Conservation (phyloP, 2,329 filamentous ascomycete genomes). For the Sporothrix euskadiensis region DNA sequence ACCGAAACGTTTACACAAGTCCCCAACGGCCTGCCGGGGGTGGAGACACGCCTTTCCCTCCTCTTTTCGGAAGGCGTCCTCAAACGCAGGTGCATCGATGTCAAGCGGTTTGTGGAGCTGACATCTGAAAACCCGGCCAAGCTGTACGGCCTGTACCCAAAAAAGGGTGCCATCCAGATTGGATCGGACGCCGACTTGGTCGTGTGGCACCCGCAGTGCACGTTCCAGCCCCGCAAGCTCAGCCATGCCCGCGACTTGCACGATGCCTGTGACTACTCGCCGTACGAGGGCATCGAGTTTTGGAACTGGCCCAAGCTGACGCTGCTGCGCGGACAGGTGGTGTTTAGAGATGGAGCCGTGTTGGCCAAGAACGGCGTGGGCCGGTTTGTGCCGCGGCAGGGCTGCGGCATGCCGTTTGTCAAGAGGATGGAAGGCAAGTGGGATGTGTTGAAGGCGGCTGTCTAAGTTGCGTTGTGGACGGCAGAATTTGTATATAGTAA, state of each 20-base stretch:
- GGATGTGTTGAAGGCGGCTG: constrained; percentile 25
- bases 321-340: constrained; percentile 56
- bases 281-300: constrained; percentile 57
- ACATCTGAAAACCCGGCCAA: constrained; percentile 57
- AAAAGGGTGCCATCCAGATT: constrained; percentile 52
- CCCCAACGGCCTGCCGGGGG: constrained; percentile 57
- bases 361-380: constrained; percentile 52
- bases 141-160: constrained; percentile 55
- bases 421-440: constrained; percentile 20
- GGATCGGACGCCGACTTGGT: constrained; percentile 58
- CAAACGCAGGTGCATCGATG: constrained; percentile 40
- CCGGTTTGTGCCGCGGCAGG: constrained; percentile 47
- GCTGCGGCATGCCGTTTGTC: constrained; percentile 26
- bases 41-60: constrained; percentile 57
- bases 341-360: constrained; percentile 55
- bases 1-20: constrained; percentile 53
- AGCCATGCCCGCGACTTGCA: constrained; percentile 55
- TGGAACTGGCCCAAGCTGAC: constrained; percentile 63
- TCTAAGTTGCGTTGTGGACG: background rate
- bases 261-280: constrained; percentile 63
- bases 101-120: constrained; percentile 55
- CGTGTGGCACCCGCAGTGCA: constrained; percentile 55
- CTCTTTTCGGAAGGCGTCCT: constrained; percentile 42
- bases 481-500: background rate
- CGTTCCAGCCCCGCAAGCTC: constrained; percentile 38